Evolutionary conservation across 495 filamentous ascomycete genomes (phyloP).

Genomic region (Penicillium arizonense): DNA sequence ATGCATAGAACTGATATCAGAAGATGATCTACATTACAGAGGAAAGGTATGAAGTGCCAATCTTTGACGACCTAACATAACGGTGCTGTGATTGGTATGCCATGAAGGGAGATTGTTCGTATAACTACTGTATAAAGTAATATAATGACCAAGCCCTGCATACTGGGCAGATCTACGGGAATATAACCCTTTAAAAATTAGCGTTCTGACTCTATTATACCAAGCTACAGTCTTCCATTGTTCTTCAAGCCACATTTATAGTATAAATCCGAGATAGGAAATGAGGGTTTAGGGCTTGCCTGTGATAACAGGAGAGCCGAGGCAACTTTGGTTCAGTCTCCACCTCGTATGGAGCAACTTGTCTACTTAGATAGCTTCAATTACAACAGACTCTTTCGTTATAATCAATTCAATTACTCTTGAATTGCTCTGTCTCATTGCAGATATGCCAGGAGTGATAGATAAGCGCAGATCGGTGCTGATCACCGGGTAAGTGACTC

Average conservation of each 20-base stretch:
- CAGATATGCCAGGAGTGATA: constrained; percentile 20
- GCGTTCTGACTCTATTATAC: background rate
- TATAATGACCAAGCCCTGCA: too few relatives aligned
- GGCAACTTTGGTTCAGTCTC: background rate
- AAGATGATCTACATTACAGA: too few relatives aligned
- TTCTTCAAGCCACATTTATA: constrained; percentile 1
- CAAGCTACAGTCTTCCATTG: background rate
- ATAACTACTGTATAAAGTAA: too few relatives aligned
- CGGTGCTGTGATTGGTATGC: too few relatives aligned
- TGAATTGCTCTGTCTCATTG: background rate
- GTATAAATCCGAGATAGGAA: background rate
- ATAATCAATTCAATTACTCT: background rate
- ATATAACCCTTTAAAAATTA: too few relatives aligned
- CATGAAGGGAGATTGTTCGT: too few relatives aligned
- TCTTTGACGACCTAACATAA: too few relatives aligned
- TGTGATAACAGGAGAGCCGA: background rate
- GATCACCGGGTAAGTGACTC: constrained; percentile 42
- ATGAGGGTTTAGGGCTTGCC: background rate
- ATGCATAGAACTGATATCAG: too few relatives aligned
- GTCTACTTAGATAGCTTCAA: background rate
- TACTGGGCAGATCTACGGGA: too few relatives aligned
- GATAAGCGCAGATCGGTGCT: constrained; percentile 43
- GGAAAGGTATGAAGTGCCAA: too few relatives aligned
- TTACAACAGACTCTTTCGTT: background rate
- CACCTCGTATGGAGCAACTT: background rate